Evolutionary conservation across 352 stramenopile genomes (phyloP).

Genomic region (Phytophthora niederhauseri): DNA sequence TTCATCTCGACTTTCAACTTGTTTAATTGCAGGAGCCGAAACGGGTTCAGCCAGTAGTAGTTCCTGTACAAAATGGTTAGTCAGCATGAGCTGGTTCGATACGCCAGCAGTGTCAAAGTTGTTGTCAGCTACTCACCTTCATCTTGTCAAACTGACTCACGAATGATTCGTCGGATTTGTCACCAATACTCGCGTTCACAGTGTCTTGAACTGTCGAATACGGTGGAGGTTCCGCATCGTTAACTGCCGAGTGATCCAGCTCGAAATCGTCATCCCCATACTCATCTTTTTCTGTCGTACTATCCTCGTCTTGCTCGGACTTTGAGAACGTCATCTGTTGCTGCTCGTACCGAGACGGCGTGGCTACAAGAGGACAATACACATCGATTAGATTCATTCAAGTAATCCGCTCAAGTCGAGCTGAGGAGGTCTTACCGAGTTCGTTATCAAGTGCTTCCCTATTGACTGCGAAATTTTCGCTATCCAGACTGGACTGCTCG

Average conservation of each 20-base stretch:
- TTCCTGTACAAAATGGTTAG: slow-evolving; percentile 2
- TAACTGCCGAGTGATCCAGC: slow-evolving; percentile 55
- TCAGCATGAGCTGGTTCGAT: not conserved
- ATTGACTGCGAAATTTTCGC: slow-evolving; percentile 79
- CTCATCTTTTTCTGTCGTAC: slow-evolving; percentile 38
- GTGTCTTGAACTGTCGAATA: slow-evolving; percentile 10
- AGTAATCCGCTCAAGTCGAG: not conserved
- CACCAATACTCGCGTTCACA: not conserved
- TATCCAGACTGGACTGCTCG: slow-evolving; percentile 71
- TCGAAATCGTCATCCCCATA: slow-evolving; percentile 74
- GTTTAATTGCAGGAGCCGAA: not conserved
- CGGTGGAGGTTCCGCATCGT: slow-evolving; percentile 3
- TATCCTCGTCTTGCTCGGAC: slow-evolving; percentile 30
- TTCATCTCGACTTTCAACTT: not conserved
- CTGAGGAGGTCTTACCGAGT: slow-evolving; percentile 31
- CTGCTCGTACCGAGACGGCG: slow-evolving; percentile 46
- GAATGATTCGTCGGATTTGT: slow-evolving; percentile 23
- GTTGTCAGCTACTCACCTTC: slow-evolving; percentile 30
- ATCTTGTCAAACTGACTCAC: slow-evolving; percentile 48
- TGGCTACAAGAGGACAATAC: slow-evolving; percentile 17
- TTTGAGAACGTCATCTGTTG: slow-evolving; percentile 30
- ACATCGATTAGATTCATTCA: not conserved
- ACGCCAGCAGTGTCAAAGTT: not conserved
- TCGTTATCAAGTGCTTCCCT: slow-evolving; percentile 58
- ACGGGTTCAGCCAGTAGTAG: slow-evolving; percentile 11